phyloP scores from a whole-genome alignment of 169 alveolate species.

The Perkinsus chesapeaki region DNA sequence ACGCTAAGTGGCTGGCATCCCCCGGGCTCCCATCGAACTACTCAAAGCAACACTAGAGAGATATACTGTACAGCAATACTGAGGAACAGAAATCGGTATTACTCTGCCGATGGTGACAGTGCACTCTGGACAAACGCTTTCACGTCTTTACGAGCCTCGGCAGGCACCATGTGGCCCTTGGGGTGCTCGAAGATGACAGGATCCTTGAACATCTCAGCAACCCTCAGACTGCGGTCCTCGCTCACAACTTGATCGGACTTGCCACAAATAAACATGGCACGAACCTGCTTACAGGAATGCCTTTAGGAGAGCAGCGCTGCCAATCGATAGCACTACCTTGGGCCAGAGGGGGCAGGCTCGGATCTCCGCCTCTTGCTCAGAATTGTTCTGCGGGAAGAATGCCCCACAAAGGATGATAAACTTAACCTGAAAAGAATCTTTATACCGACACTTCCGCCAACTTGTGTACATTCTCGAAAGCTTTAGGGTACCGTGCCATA shows the following conservation, averaged over 20 bases:
- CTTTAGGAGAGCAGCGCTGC: neutral
- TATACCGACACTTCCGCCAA: neutral
- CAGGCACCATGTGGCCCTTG: conserved; percentile 3
- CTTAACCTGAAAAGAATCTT: neutral
- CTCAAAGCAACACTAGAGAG: neutral
- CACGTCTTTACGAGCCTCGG: neutral
- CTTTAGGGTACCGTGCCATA: neutral
- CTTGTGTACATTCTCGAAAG: neutral
- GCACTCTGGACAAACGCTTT: neutral
- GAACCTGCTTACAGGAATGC: neutral
- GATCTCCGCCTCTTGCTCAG: neutral
- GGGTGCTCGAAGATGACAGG: neutral
- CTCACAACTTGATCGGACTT: neutral
- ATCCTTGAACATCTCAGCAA: neutral
- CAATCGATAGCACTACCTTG: neutral
- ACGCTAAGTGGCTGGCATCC: neutral
- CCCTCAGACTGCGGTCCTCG: neutral
- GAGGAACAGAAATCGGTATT: neutral
- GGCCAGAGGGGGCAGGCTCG: neutral
- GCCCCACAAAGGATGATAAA: neutral
- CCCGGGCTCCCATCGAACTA: too few relatives aligned
- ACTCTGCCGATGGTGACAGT: neutral
- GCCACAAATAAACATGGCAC: neutral
- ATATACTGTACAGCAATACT: neutral
- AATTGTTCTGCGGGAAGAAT: neutral